Evolutionary conservation across 768 basidiomycete species (phyloP).

Genomic region (Leccinum arenicola): DNA sequence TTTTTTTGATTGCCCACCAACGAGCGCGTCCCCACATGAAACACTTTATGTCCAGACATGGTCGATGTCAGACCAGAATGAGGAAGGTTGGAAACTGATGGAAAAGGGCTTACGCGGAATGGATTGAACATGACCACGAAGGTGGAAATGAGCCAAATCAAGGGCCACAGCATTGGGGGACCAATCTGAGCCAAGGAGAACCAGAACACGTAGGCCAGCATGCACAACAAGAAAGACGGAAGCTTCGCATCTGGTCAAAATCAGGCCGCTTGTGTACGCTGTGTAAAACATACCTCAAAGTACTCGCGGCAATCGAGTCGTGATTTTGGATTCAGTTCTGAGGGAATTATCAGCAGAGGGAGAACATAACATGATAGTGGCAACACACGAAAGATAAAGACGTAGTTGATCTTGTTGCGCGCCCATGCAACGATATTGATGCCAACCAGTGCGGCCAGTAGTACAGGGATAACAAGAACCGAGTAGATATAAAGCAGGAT

Average conservation of each 20-base stretch:
- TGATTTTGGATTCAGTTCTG: constrained; percentile 69
- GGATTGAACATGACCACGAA: constrained; percentile 70
- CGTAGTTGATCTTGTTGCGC: constrained; percentile 78
- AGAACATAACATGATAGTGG: neutral
- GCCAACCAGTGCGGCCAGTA: constrained; percentile 77
- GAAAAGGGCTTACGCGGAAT: constrained; percentile 47
- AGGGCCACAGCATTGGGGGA: constrained; percentile 72
- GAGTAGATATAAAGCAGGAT: constrained; percentile 81
- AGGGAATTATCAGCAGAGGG: constrained; percentile 5
- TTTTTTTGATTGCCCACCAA: constrained; percentile 75
- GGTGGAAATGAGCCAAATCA: constrained; percentile 74
- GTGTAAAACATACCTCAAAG: constrained; percentile 48
- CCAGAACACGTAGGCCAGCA: constrained; percentile 80
- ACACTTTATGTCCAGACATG: constrained; percentile 45
- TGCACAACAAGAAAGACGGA: constrained; percentile 69
- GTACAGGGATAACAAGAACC: constrained; percentile 64
- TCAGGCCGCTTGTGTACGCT: neutral
- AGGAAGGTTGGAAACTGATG: neutral
- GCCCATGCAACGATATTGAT: constrained; percentile 81
- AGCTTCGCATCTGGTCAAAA: constrained; percentile 45
- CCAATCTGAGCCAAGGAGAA: constrained; percentile 74
- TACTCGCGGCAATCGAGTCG: constrained; percentile 79
- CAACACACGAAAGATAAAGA: constrained; percentile 81
- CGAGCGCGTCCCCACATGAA: constrained; percentile 37
- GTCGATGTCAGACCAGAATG: neutral